Evolutionary conservation across 2,329 filamentous ascomycete genomes (phyloP).

Genomic region (Monilinia fructicola): DNA sequence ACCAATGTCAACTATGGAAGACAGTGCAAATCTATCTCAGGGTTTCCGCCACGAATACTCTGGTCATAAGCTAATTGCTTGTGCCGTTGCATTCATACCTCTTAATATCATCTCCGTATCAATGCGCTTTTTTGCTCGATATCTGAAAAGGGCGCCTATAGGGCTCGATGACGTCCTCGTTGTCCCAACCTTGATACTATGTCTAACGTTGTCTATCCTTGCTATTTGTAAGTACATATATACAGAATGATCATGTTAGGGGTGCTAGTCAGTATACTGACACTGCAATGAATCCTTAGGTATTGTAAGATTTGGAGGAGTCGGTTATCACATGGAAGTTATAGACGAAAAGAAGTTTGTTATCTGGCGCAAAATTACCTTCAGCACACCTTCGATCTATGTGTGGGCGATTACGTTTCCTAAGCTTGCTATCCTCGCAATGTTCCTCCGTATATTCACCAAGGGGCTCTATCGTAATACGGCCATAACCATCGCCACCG

Average conservation of each 20-base stretch:
- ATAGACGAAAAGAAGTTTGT: background rate
- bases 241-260: background rate
- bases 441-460: constrained; percentile 16
- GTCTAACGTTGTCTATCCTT: background rate
- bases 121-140: background rate
- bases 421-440: constrained; percentile 12
- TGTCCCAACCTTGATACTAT: background rate
- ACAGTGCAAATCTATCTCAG: background rate
- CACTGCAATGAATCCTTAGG: background rate
- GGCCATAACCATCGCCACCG: background rate
- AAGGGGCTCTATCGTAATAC: background rate
- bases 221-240: background rate
- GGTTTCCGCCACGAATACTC: background rate
- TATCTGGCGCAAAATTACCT: background rate
- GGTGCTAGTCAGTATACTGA: background rate
- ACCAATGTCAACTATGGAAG: background rate
- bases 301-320: background rate
- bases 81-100: constrained; percentile 5
- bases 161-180: constrained; percentile 10
- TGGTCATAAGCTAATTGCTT: background rate
- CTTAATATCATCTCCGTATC: background rate
- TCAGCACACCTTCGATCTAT: constrained; percentile 1
- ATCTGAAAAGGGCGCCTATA: background rate
- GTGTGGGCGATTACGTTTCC: constrained; percentile 6
- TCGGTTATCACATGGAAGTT: background rate